A percentile compares a stretch with the other conserved stretches of the same genome.
Conservation (phyloP, 148 eudicot genomes). For the Arctostaphylos glauca region DNA sequence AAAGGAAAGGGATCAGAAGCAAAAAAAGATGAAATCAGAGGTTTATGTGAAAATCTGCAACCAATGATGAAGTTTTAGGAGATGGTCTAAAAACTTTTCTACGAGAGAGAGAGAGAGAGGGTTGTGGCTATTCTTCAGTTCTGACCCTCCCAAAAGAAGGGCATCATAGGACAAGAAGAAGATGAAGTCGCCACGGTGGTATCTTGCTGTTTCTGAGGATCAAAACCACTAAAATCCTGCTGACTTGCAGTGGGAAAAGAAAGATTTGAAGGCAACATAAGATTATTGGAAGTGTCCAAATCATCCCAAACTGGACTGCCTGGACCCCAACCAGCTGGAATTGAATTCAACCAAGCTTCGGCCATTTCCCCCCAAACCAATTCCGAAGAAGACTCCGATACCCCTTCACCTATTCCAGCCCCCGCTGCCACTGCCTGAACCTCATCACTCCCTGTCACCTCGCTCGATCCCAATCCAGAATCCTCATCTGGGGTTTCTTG, state of each 20-base stretch:
- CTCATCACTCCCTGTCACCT: slow-evolving; percentile 18
- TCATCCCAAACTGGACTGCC: slow-evolving; percentile 91
- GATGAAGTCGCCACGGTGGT: slow-evolving; percentile 37
- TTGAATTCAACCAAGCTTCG: slow-evolving; percentile 70
- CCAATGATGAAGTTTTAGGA: slow-evolving; percentile 16
- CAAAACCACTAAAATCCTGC: slow-evolving; percentile 24
- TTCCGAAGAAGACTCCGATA: slow-evolving; percentile 32
- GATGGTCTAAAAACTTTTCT: slow-evolving; percentile 14
- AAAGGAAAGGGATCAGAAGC: neutral
- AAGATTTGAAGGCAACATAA: slow-evolving; percentile 50
- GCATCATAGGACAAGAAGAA: slow-evolving; percentile 45
- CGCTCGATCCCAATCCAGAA: slow-evolving; percentile 29
- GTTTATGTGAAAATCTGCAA: slow-evolving; percentile 18
- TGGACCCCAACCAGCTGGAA: slow-evolving; percentile 83
- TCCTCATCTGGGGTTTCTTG: slow-evolving; percentile 26
- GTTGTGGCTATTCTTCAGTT: slow-evolving; percentile 14
- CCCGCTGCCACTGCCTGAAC: slow-evolving; percentile 22
- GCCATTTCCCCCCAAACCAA: slow-evolving; percentile 69
- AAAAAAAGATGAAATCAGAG: slow-evolving; percentile 13
- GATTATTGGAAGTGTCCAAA: slow-evolving; percentile 50
- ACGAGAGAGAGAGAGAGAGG: slow-evolving; percentile 2
- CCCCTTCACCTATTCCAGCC: slow-evolving; percentile 20
- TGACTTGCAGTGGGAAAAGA: slow-evolving; percentile 27
- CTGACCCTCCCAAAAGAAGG: slow-evolving; percentile 52
- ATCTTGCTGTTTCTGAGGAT: slow-evolving; percentile 30